Evolutionary conservation across 179 eudicot genomes (phyloP).

Genomic region (Camellia oleifera): DNA sequence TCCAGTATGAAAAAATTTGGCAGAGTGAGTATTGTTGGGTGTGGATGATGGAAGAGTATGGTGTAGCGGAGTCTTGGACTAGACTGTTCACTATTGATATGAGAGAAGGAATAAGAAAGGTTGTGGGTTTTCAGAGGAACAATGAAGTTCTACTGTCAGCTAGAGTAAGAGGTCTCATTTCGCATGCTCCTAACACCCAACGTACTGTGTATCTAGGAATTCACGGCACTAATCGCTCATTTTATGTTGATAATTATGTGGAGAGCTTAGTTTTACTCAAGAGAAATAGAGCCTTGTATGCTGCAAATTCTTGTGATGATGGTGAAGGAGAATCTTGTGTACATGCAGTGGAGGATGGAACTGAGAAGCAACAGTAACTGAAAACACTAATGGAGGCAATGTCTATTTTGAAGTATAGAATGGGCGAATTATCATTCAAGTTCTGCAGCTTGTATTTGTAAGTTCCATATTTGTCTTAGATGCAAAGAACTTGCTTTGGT

Average conservation of each 20-base stretch:
- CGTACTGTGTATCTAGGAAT: constrained; percentile 27
- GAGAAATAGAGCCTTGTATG: not conserved
- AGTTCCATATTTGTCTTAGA: not conserved
- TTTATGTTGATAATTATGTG: constrained; percentile 37
- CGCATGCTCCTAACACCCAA: constrained; percentile 27
- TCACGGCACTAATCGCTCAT: constrained; percentile 25
- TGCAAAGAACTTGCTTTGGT: not conserved
- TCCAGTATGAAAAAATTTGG: constrained; percentile 28
- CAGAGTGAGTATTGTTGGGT: constrained; percentile 27
- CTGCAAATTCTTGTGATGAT: not conserved
- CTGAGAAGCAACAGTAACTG: not conserved
- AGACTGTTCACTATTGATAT: constrained; percentile 33
- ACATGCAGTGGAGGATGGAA: not conserved
- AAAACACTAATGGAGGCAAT: not conserved
- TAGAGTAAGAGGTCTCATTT: constrained; percentile 17
- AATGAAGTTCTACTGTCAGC: constrained; percentile 36
- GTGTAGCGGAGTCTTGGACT: constrained; percentile 42
- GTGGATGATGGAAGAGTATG: constrained; percentile 57
- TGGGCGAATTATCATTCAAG: too few relatives aligned
- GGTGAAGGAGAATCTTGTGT: not conserved
- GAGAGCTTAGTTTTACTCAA: constrained; percentile 49
- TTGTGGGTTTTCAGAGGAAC: constrained; percentile 32
- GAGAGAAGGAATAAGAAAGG: constrained; percentile 20
- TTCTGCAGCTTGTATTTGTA: too few relatives aligned
- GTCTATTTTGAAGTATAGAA: too few relatives aligned